phyloP scores from a whole-genome alignment of 768 basidiomycete genomes.

The Cystofilobasidium capitatum region DNA sequence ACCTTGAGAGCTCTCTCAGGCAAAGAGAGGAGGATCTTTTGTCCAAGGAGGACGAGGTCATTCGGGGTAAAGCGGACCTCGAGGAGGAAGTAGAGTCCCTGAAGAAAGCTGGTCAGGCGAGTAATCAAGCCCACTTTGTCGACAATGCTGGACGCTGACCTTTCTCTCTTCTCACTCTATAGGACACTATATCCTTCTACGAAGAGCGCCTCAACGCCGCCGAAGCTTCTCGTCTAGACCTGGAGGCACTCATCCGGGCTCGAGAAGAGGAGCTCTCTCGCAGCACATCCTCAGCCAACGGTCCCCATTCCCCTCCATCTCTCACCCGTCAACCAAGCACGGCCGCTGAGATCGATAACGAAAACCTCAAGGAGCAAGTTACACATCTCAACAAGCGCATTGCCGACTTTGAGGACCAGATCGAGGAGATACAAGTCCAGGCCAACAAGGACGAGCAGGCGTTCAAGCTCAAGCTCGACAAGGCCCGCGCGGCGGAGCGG shows the following conservation, averaged over 20 bases:
- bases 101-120: conserved; percentile 83
- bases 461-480: conserved; percentile 32
- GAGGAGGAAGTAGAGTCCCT: too few relatives aligned
- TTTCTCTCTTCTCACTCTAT: conserved; percentile 2
- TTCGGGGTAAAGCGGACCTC: too few relatives aligned
- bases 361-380: conserved; percentile 80
- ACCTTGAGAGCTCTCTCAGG: too few relatives aligned
- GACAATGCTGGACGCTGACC: not conserved
- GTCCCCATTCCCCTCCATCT: not conserved
- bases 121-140: conserved; percentile 26
- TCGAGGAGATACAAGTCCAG: conserved; percentile 58
- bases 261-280: conserved; percentile 31
- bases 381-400: conserved; percentile 74
- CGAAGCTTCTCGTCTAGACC: conserved; percentile 64
- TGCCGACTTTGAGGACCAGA: conserved; percentile 63
- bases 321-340: conserved; percentile 44
- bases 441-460: conserved; percentile 55
- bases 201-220: conserved; percentile 71
- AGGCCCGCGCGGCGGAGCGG: conserved; percentile 47
- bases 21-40: too few relatives aligned
- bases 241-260: conserved; percentile 45
- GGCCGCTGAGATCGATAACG: conserved; percentile 88
- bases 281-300: not conserved
- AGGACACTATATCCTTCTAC: conserved; percentile 92
- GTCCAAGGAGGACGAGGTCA: too few relatives aligned